phyloP scores from a whole-genome alignment of 495 filamentous ascomycete genomes.

The Choiromyces venosus region DNA sequence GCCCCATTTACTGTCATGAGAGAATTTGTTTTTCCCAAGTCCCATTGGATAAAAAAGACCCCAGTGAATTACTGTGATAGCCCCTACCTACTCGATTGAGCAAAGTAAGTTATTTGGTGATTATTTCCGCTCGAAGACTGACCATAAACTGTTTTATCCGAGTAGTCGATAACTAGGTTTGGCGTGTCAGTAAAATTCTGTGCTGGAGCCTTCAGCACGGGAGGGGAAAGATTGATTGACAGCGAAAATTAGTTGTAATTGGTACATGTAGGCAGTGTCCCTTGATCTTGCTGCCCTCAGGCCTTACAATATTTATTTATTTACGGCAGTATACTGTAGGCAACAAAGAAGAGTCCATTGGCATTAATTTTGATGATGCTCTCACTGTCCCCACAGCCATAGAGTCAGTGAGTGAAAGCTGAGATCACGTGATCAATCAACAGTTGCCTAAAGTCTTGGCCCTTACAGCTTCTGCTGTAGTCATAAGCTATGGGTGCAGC shows the following conservation, averaged over 20 bases:
- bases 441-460: background rate
- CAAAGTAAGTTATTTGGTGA: background rate
- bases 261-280: background rate
- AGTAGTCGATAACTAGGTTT: background rate
- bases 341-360: background rate
- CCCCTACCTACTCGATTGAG: background rate
- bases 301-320: background rate
- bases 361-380: background rate
- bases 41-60: background rate
- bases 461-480: background rate
- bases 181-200: background rate
- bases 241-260: background rate
- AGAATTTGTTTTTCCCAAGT: background rate
- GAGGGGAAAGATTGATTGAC: background rate
- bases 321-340: background rate
- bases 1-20: background rate
- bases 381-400: background rate
- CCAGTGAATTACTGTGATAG: background rate
- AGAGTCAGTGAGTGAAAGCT: background rate
- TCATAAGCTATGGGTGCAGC: background rate
- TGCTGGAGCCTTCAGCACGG: background rate
- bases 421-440: background rate
- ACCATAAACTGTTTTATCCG: background rate
- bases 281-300: background rate
- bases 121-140: background rate